phyloP scores from a whole-genome alignment of 352 stramenopile genomes.

The Lagenidium sp. region DNA sequence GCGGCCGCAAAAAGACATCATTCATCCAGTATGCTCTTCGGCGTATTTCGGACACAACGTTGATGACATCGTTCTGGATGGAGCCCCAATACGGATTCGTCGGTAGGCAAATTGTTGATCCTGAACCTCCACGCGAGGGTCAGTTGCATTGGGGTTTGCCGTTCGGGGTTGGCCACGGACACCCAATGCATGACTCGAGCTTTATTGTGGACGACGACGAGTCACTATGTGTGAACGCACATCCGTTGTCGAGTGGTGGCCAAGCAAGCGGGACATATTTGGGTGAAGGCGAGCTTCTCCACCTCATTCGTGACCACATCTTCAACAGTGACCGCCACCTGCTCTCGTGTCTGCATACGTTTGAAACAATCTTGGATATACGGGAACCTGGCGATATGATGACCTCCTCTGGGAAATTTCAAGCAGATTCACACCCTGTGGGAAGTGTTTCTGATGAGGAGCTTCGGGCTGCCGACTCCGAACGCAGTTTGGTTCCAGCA shows the following conservation, averaged over 20 bases:
- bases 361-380: constrained; percentile 61
- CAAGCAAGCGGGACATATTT: constrained; percentile 38
- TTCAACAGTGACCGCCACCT: constrained; percentile 77
- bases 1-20: constrained; percentile 58
- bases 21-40: constrained; percentile 75
- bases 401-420: constrained; percentile 1
- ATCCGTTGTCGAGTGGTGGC: too few species aligned
- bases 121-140: too few species aligned
- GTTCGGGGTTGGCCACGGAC: constrained; percentile 61
- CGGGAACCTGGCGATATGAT: constrained; percentile 31
- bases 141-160: constrained; percentile 59
- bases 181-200: constrained; percentile 34
- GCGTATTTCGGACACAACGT: constrained; percentile 58
- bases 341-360: constrained; percentile 73
- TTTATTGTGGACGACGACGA: constrained; percentile 11
- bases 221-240: too few species aligned
- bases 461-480: constrained; percentile 8
- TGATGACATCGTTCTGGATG: constrained; percentile 87
- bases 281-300: constrained; percentile 58
- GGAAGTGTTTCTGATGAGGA: constrained; percentile 10
- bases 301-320: constrained; percentile 63
- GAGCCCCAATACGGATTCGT: constrained; percentile 79
- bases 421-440: constrained; percentile 26
- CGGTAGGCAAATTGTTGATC: too few species aligned
- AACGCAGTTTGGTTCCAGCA: constrained; percentile 41